Conservation (phyloP, 139 green algal genomes). For the Haematococcus sp. region DNA sequence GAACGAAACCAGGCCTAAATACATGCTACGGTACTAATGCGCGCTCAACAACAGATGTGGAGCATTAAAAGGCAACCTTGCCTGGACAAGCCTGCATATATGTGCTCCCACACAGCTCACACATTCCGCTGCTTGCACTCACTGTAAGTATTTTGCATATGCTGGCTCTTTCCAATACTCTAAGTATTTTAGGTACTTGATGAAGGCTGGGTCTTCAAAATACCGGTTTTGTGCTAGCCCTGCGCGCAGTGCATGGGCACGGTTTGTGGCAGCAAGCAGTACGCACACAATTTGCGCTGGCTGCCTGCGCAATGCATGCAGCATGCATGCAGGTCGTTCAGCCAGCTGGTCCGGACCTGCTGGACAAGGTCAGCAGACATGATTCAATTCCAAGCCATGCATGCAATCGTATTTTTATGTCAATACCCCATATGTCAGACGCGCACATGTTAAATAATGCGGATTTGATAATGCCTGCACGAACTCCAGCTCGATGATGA, state of each 20-base stretch:
- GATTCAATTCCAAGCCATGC: too few relatives aligned
- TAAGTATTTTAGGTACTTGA: slow-evolving; percentile 92
- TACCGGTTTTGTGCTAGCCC: slow-evolving; percentile 83
- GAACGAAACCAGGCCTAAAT: too few relatives aligned
- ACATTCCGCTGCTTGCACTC: slow-evolving; percentile 5
- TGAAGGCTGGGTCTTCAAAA: slow-evolving; percentile 80
- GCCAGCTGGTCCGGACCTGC: too few relatives aligned
- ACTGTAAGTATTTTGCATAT: slow-evolving; percentile 81
- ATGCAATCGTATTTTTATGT: too few relatives aligned
- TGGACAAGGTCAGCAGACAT: too few relatives aligned
- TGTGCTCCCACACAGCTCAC: background rate
- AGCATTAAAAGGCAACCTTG: background rate
- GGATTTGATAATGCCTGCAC: slow-evolving; percentile 89
- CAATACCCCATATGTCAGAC: too few relatives aligned
- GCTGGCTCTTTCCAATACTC: slow-evolving; percentile 85
- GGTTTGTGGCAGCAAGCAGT: background rate
- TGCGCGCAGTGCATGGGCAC: slow-evolving; percentile 29
- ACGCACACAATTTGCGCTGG: too few relatives aligned
- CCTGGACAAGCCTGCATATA: background rate
- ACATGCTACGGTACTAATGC: too few relatives aligned
- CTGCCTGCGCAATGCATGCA: background rate
- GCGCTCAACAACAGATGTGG: background rate
- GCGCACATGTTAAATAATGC: slow-evolving; percentile 87
- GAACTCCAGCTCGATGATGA: slow-evolving; percentile 93
- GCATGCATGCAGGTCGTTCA: too few relatives aligned